Conservation (phyloP, 2,329 filamentous ascomycete species). For the Juglanconis oblonga region DNA sequence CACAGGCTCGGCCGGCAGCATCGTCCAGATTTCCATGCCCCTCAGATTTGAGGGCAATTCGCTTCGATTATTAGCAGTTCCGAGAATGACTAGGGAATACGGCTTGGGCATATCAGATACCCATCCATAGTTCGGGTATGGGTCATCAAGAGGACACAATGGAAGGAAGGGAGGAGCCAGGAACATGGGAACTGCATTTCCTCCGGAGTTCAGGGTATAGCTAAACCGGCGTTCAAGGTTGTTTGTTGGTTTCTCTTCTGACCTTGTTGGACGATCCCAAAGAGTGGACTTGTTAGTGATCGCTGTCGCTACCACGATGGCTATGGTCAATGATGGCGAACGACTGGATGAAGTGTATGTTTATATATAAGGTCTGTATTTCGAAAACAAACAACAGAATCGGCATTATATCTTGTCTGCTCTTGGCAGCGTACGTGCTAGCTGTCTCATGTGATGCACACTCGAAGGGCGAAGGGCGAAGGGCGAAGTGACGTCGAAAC, state of each 20-base stretch:
- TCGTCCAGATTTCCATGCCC: neutral
- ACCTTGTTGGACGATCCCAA: neutral
- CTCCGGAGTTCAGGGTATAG: slow-evolving; percentile 10
- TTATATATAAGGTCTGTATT: neutral
- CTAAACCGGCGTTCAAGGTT: slow-evolving; percentile 9
- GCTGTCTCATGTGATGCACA: too few species aligned
- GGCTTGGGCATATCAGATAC: neutral
- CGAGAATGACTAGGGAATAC: too few species aligned
- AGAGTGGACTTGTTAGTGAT: neutral
- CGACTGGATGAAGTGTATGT: slow-evolving; percentile 3
- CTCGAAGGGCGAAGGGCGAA: too few species aligned
- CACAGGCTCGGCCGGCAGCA: slow-evolving; percentile 4
- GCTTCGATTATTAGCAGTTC: too few species aligned
- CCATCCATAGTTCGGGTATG: slow-evolving; percentile 2
- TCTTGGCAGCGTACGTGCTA: too few species aligned
- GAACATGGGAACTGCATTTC: neutral
- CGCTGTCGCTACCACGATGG: neutral
- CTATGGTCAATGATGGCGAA: neutral
- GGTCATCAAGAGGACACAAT: neutral
- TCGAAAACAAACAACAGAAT: neutral
- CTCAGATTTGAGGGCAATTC: neutral
- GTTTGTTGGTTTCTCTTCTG: neutral
- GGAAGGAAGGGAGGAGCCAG: neutral
- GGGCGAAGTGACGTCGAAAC: neutral
- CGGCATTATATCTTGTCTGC: neutral